Percentiles rank a stretch among this genome's conserved stretches.
These are phyloP conservation scores for Phoma sp. DNA, from an alignment of 2,329 filamentous ascomycete species.

Conservation along the genomic window DNA sequence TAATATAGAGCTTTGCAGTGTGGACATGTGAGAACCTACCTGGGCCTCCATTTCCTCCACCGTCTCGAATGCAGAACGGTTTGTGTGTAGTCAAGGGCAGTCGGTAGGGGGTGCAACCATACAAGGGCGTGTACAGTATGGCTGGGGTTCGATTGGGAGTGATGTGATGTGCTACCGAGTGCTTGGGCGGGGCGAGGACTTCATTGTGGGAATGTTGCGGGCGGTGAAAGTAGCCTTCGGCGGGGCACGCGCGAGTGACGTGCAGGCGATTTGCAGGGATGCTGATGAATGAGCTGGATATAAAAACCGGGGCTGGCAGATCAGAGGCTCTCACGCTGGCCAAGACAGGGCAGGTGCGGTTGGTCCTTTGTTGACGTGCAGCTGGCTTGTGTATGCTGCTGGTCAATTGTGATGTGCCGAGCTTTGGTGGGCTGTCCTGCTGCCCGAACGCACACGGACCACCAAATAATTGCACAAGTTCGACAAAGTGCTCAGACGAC, in stretches of 20 bases:
- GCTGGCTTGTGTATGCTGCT: conserved; percentile 8
- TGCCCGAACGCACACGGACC: conserved; percentile 19
- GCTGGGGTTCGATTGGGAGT: conserved; percentile 20
- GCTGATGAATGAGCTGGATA: conserved; percentile 9
- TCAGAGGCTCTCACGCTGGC: conserved; percentile 2
- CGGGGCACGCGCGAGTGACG: conserved; percentile 40
- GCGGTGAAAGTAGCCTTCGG: conserved; percentile 43
- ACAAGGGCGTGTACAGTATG: conserved; percentile 28
- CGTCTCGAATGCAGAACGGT: conserved; percentile 30
- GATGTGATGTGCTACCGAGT: conserved; percentile 44
- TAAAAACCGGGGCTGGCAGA: conserved; percentile 7
- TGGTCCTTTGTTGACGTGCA: conserved; percentile 11
- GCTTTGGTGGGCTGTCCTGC: conserved; percentile 15
- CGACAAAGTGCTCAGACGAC: neutral
- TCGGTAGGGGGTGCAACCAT: conserved; percentile 25
- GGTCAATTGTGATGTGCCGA: conserved; percentile 13
- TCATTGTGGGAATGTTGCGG: conserved; percentile 45
- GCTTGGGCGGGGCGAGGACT: conserved; percentile 40
- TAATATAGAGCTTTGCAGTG: neutral
- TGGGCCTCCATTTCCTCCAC: conserved; percentile 50
- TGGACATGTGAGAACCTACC: conserved; percentile 29
- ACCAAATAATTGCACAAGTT: neutral
- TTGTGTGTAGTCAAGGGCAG: conserved; percentile 27
- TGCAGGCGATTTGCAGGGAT: conserved; percentile 29
- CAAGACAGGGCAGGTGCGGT: neutral